Conservation (phyloP, 345 rosid species). For the Populus ilicifolia region DNA sequence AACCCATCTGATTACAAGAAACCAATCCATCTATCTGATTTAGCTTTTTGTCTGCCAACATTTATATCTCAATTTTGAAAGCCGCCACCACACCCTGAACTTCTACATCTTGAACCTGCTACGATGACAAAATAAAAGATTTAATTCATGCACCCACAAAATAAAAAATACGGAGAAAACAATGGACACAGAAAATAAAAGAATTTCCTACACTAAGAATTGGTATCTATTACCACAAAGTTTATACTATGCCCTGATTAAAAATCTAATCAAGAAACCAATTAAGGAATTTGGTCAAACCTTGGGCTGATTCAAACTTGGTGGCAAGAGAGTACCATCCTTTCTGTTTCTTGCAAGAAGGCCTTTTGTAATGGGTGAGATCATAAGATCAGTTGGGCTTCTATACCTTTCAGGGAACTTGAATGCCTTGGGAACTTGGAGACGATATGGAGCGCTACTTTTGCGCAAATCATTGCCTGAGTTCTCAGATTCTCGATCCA, state of each 20-base stretch:
- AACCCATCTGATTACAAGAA: conserved; percentile 5
- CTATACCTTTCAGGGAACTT: conserved; percentile 78
- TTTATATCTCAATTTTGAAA: conserved; percentile 23
- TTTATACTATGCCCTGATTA: not conserved
- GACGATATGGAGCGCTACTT: conserved; percentile 55
- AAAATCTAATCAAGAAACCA: not conserved
- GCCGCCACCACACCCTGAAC: conserved; percentile 29
- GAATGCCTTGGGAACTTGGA: conserved; percentile 65
- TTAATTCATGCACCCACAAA: not conserved
- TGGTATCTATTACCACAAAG: too few relatives aligned
- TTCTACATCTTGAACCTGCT: conserved; percentile 31
- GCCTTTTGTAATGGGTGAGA: conserved; percentile 79
- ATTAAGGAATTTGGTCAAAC: conserved; percentile 8
- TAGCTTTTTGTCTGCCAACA: not conserved
- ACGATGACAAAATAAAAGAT: not conserved
- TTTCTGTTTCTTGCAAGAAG: conserved; percentile 72
- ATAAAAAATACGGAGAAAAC: not conserved
- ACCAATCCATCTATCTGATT: not conserved
- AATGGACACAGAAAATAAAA: not conserved
- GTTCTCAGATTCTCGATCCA: conserved; percentile 24
- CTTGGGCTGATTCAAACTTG: conserved; percentile 51
- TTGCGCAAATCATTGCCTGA: conserved; percentile 40
- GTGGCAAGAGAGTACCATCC: conserved; percentile 54
- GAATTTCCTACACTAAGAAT: too few relatives aligned
- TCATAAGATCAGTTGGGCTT: conserved; percentile 85